These are phyloP conservation scores for Omphalotus olearius DNA, from an alignment of 1,284 basidiomycete genomes.

Conservation along the genomic window DNA sequence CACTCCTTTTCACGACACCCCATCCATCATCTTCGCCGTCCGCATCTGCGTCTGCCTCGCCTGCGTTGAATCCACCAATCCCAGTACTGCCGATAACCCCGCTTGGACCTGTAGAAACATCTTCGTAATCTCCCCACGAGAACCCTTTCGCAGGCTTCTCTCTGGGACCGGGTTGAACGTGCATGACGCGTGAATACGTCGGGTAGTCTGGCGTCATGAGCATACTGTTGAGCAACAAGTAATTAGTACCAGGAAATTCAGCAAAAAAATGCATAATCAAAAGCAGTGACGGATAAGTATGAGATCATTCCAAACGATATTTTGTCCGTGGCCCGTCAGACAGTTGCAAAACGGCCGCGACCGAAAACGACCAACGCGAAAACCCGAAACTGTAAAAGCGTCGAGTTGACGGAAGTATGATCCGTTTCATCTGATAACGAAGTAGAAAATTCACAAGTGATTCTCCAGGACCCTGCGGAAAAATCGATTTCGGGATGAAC, in stretches of 20 bases:
- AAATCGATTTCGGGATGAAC: neutral
- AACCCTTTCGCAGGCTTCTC: constrained; percentile 61
- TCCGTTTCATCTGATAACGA: no score
- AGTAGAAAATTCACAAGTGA: no score
- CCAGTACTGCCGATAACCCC: constrained; percentile 27
- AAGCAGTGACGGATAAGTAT: constrained; percentile 1
- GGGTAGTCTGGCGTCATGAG: constrained; percentile 55
- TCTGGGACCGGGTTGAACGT: constrained; percentile 48
- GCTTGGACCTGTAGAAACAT: constrained; percentile 38
- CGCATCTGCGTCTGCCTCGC: constrained; percentile 26
- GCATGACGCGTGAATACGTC: constrained; percentile 55
- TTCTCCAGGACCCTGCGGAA: no score
- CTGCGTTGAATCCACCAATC: constrained; percentile 44
- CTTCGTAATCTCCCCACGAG: constrained; percentile 74
- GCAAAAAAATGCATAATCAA: neutral
- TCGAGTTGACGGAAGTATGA: neutral
- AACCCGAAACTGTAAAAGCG: no score
- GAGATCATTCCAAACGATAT: no score
- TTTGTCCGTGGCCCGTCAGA: no score
- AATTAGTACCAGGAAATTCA: constrained; percentile 7
- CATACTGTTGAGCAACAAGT: constrained; percentile 40
- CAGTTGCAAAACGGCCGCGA: no score
- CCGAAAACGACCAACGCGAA: no score
- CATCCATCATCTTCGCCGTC: constrained; percentile 43
- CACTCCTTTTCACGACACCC: constrained; percentile 65